A percentile compares a stretch with the other conserved stretches of the same genome.
phyloP scores from a whole-genome alignment of 768 basidiomycete genomes.

The Russula ochroleuca region DNA sequence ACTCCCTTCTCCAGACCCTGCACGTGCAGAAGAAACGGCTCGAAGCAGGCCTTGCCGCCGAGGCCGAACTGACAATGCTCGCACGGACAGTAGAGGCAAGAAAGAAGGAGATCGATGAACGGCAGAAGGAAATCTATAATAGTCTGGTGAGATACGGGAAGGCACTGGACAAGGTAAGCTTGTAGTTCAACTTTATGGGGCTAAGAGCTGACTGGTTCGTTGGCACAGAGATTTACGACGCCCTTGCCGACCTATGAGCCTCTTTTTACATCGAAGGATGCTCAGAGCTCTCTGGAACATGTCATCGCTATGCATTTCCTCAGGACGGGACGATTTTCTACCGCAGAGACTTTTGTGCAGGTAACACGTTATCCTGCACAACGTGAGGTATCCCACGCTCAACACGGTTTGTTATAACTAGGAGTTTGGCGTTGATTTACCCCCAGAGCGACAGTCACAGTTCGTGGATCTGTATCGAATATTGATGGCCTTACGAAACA shows the following conservation, averaged over 20 bases:
- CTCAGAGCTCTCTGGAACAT: constrained; percentile 57
- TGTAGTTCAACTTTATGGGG: not conserved
- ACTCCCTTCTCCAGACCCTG: constrained; percentile 57
- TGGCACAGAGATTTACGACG: constrained; percentile 48
- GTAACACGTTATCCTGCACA: constrained; percentile 39
- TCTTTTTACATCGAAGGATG: constrained; percentile 58
- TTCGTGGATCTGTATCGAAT: constrained; percentile 73
- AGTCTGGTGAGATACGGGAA: constrained; percentile 78
- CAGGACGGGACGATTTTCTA: constrained; percentile 75
- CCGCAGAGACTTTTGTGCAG: constrained; percentile 68
- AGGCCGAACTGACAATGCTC: constrained; percentile 48
- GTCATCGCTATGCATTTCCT: constrained; percentile 74
- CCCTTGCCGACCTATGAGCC: constrained; percentile 62
- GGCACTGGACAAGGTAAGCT: constrained; percentile 80
- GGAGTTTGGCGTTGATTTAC: constrained; percentile 64
- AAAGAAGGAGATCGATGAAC: constrained; percentile 84
- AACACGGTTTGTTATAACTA: constrained; percentile 32
- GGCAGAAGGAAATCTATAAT: constrained; percentile 83
- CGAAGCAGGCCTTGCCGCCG: constrained; percentile 45
- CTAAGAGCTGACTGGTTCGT: constrained; percentile 19
- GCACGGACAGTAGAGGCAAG: constrained; percentile 56
- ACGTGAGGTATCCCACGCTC: constrained; percentile 9
- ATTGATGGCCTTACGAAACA: constrained; percentile 56
- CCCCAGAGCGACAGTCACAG: constrained; percentile 46
- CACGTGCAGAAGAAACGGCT: constrained; percentile 52